phyloP scores from a whole-genome alignment of 2,329 filamentous ascomycete species.

The Ophiostoma triangulosporum region DNA sequence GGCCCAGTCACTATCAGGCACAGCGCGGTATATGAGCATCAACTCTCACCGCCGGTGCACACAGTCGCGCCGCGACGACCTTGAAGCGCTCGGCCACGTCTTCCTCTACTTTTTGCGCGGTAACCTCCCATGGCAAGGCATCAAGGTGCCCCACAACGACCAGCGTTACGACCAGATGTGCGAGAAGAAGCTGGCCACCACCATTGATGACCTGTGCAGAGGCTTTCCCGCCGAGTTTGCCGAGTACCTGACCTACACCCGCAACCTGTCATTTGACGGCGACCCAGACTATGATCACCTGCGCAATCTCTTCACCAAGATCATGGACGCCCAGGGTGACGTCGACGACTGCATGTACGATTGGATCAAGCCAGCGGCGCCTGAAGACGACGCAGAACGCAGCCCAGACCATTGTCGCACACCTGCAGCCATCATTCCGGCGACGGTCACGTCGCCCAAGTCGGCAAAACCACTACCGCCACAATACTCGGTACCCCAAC shows the following conservation, averaged over 20 bases:
- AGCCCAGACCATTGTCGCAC: neutral
- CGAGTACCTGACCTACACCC: conserved; percentile 92
- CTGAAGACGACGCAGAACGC: conserved; percentile 43
- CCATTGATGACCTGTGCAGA: conserved; percentile 90
- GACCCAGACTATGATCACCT: conserved; percentile 97
- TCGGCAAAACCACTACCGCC: neutral
- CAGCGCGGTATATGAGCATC: conserved; percentile 98
- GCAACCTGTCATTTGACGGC: conserved; percentile 93
- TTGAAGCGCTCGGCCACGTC: conserved; percentile 75
- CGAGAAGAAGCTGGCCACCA: conserved; percentile 97
- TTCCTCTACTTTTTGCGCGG: conserved; percentile 63
- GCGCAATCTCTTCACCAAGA: conserved; percentile 86
- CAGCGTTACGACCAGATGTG: conserved; percentile 99
- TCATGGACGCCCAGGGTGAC: conserved; percentile 82
- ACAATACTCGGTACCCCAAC: neutral
- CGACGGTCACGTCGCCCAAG: neutral
- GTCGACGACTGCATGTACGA: conserved; percentile 96
- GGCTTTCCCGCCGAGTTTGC: conserved; percentile 93
- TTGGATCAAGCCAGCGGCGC: conserved; percentile 82
- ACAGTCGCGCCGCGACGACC: conserved; percentile 87
- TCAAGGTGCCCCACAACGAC: conserved; percentile 64
- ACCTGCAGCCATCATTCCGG: neutral
- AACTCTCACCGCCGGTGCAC: conserved; percentile 95
- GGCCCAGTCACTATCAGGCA: conserved; percentile 90
- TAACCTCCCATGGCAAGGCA: conserved; percentile 56